Conservation (phyloP, 306 rosid genomes). For the Bauhinia variegata region DNA sequence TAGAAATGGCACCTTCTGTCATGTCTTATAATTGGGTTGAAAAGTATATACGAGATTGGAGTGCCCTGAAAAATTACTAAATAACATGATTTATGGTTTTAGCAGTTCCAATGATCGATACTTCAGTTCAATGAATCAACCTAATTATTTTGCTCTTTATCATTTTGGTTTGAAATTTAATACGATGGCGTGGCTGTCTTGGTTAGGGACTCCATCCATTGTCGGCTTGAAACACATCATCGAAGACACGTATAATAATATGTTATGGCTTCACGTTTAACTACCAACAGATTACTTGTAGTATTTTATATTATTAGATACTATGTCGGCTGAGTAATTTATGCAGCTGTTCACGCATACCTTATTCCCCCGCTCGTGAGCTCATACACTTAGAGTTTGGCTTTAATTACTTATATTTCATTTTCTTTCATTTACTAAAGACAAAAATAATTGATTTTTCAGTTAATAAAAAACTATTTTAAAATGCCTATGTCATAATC, state of each 20-base stretch:
- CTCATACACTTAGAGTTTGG: background rate
- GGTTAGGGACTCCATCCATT: slow-evolving; percentile 13
- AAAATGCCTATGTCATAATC: too few species aligned
- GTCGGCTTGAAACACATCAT: slow-evolving; percentile 32
- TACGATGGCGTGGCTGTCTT: background rate
- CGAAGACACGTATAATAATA: background rate
- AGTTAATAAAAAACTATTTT: too few species aligned
- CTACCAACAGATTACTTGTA: slow-evolving; percentile 6
- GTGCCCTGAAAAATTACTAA: background rate
- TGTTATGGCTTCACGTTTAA: background rate
- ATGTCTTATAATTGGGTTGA: background rate
- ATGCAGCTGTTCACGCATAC: slow-evolving; percentile 20
- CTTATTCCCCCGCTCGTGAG: background rate
- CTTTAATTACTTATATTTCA: too few species aligned
- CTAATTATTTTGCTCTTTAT: background rate
- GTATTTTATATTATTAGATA: background rate
- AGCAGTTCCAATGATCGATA: background rate
- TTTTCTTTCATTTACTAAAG: too few species aligned
- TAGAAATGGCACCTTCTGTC: background rate
- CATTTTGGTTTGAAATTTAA: background rate
- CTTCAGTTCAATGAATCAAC: background rate
- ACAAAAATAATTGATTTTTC: too few species aligned
- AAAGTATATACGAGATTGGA: background rate
- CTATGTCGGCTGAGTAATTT: slow-evolving; percentile 35
- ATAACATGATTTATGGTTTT: background rate